Evolutionary conservation across 2,329 filamentous ascomycete species (phyloP).

Genomic region (Cladosporium colombiae): DNA sequence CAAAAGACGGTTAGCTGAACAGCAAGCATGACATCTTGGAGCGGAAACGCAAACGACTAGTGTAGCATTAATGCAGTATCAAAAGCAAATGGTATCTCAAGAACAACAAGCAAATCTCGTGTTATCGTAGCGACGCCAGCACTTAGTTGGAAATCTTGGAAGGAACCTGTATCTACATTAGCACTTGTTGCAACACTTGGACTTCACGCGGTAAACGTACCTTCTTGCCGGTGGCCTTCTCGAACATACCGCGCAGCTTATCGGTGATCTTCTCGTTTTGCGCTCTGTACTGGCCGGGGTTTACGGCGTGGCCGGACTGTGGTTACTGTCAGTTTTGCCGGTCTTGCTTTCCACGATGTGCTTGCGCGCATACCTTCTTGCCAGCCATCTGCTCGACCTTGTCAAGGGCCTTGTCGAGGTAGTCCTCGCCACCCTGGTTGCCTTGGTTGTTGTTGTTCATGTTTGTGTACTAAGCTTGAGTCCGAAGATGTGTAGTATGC

Average conservation of each 20-base stretch:
- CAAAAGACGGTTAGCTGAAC: not conserved
- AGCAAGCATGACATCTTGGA: not conserved
- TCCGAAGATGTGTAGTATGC: not conserved
- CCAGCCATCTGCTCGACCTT: conserved; percentile 25
- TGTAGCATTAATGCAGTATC: not conserved
- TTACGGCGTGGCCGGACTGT: conserved; percentile 27
- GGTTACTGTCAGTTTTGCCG: not conserved
- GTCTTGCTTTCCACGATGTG: not conserved
- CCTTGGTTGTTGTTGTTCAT: not conserved
- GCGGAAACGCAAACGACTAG: not conserved
- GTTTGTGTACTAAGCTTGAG: not conserved
- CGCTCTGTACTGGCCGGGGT: conserved; percentile 31
- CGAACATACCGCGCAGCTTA: conserved; percentile 33
- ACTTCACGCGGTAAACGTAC: conserved; percentile 17
- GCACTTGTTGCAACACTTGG: not conserved
- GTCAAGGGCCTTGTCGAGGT: conserved; percentile 33
- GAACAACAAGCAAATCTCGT: not conserved
- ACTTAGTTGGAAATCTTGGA: conserved; percentile 17
- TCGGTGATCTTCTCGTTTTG: conserved; percentile 40
- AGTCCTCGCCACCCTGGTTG: conserved; percentile 28
- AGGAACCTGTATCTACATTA: not conserved
- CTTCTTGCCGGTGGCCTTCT: conserved; percentile 38
- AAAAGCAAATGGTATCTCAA: conserved; percentile 12
- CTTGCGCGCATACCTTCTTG: conserved; percentile 13
- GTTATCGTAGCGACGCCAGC: not conserved